Base-by-base conservation (phyloP, 257 asterid genomes). In the Solanum pimpinellifolium region DNA sequence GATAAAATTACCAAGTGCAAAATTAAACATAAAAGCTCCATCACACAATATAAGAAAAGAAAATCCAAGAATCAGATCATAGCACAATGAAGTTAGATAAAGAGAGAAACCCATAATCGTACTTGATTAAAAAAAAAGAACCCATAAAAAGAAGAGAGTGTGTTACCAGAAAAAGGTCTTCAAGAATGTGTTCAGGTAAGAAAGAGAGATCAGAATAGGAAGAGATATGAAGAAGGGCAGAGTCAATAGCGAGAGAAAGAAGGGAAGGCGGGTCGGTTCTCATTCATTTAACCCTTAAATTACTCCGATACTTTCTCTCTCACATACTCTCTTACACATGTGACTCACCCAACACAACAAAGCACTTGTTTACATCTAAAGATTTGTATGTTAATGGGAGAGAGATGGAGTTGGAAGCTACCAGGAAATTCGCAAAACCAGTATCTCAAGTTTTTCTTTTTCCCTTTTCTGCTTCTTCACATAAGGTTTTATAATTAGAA, bases 141-240 rank as follows among this genome's bases (percentile, higher is more conserved):
- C 59, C 56, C 59, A 49, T 49, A 49, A 49, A 49, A 37, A 12
- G 11, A 33, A 16, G 37, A 78, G 60, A 21, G 31, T 15, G 14
- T 56, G 88, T 69, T 91, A 95, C 98, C 95, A 87, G 39, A 85
- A 95, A 93, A 83, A 96, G 97, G 47, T 96, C 98, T 18, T 91
- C 89, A 68, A 96, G 97, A 86, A 96, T 87, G 92, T 96, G 98
- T 7, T 93, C 98, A 11, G 98, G 99, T 84, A 96, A 87, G 84
- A 93, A 96, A 70, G 98, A 96, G 87, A 96, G 95, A 94, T 96
- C 98, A 80, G 95, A 93, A 49, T 93, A 90, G 85, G 70, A 76
- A 35, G 95, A 89, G 87, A 95, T 87, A 49, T 96, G 92, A 65
- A 81, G 74, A 65, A 95, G 91, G 35, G 98, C 95, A n/a, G 95